Base-by-base conservation (phyloP, 768 basidiomycete species). In the Trametes cingulata region DNA sequence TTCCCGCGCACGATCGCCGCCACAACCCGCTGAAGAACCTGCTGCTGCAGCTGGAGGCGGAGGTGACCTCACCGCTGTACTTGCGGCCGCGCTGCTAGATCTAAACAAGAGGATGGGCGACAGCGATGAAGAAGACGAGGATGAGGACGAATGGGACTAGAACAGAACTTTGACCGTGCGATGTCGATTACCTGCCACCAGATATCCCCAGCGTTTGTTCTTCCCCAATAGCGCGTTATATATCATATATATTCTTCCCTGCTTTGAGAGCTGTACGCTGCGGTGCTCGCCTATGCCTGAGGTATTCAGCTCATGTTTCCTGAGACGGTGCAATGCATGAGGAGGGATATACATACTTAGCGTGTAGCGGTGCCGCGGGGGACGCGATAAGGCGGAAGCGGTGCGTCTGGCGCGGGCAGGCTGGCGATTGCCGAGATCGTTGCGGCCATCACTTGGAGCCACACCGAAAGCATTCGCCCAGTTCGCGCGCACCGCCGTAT, bases 31-130 rank as follows among this genome's bases (percentile, higher is more conserved):
- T 6, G 72, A 74, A 37, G 73, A 77, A 37, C 61, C 75, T 2
- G 72, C 73, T 27, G 69, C 76, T 22, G 69, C 75, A 9, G 71
- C 72, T 1, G 74, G 68, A 14, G 85, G 78, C 13, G 91, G 88
- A 12, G 88, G 82, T 0, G 88, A 95, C 74, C 72, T 96, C 60
- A 93, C 94, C 0, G 80, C 85, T 4, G 91, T 93, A 8, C 76
- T 97, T 46, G 95, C 93, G 6, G 89, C 85, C 49, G 94, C 94
- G 1, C 73, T 98, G 62, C 75, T 87, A 66, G 85, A 88, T 71
- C 77, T 95, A 65, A 96, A 91, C 71, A 93, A 90, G 76, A 88
- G 91, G 68, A 76, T 96, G 65, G 93, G 90, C 2, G 92, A 94
- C 65, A 91, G 89, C 67, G 71, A 72, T 29, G 71, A 74, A 6